Conservation (phyloP, 495 filamentous ascomycete species). For the Penicillium psychrofluorescens region DNA sequence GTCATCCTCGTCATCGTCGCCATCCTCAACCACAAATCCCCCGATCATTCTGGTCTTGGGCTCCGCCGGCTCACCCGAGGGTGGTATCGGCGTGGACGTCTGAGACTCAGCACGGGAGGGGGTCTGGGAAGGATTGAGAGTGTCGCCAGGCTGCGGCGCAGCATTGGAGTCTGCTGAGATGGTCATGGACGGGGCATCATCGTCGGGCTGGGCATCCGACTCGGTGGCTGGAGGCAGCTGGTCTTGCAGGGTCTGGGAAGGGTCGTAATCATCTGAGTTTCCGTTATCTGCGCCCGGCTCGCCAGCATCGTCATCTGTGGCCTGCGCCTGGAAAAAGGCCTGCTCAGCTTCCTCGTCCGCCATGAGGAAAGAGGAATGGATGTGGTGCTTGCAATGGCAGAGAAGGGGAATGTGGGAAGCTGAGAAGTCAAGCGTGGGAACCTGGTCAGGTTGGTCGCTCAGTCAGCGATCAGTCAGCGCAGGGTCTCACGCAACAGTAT, state of each 20-base stretch:
- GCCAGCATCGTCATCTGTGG: constrained; percentile 39
- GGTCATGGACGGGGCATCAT: constrained; percentile 14
- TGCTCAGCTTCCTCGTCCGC: constrained; percentile 54
- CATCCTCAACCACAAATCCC: constrained; percentile 75
- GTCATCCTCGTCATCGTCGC: constrained; percentile 45
- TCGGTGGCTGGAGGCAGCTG: constrained; percentile 21
- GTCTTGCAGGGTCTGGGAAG: constrained; percentile 40
- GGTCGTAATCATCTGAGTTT: constrained; percentile 50
- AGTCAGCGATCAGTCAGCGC: no score
- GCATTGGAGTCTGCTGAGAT: constrained; percentile 10
- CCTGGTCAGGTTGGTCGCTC: no score
- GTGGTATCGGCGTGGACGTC: constrained; percentile 29
- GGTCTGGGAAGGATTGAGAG: constrained; percentile 24
- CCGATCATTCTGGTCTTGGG: constrained; percentile 64
- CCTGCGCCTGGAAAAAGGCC: constrained; percentile 52
- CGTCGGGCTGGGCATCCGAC: constrained; percentile 18
- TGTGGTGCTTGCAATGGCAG: background rate
- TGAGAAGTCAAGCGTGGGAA: background rate
- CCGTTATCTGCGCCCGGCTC: constrained; percentile 44
- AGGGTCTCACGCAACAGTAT: no score
- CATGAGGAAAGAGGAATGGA: constrained; percentile 29
- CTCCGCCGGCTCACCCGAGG: constrained; percentile 25
- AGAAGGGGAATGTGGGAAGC: constrained; percentile 1
- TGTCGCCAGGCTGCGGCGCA: constrained; percentile 11
- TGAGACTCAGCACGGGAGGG: constrained; percentile 32